Percentiles rank a stretch among this genome's conserved stretches.
Evolutionary conservation across 2,329 filamentous ascomycete species (phyloP).

Genomic region (Diaporthe destruens): DNA sequence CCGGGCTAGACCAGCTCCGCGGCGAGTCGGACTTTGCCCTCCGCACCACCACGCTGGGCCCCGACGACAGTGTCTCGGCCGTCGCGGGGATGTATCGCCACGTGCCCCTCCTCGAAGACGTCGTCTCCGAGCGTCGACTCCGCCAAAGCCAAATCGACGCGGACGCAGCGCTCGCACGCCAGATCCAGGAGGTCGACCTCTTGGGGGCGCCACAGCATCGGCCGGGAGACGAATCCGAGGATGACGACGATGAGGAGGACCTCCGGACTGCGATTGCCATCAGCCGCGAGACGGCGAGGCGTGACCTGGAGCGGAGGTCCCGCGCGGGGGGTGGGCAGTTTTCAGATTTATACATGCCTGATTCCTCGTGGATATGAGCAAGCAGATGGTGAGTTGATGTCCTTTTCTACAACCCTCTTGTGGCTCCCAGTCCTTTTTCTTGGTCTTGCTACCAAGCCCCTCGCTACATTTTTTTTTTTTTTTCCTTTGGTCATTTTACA

Average conservation of each 20-base stretch:
- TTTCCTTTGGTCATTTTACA: background rate
- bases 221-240: background rate
- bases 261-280: background rate
- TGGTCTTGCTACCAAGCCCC: background rate
- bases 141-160: slow-evolving; percentile 1
- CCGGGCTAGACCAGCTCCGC: slow-evolving; percentile 20
- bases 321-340: background rate
- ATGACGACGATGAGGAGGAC: background rate
- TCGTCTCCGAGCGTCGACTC: background rate
- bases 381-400: background rate
- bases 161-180: slow-evolving; percentile 13
- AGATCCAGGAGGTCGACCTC: slow-evolving; percentile 14
- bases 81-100: slow-evolving; percentile 1
- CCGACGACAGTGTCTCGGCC: slow-evolving; percentile 25
- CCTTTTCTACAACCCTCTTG: background rate
- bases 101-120: background rate
- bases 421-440: background rate
- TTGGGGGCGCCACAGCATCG: background rate
- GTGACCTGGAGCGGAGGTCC: background rate
- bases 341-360: background rate
- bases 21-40: background rate
- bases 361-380: background rate
- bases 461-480: background rate
- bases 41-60: slow-evolving; percentile 4
- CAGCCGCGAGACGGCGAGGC: background rate